These are phyloP conservation scores for Chlamydomonas schloesseri DNA, from an alignment of 139 green algal genomes.

Conservation along the genomic window DNA sequence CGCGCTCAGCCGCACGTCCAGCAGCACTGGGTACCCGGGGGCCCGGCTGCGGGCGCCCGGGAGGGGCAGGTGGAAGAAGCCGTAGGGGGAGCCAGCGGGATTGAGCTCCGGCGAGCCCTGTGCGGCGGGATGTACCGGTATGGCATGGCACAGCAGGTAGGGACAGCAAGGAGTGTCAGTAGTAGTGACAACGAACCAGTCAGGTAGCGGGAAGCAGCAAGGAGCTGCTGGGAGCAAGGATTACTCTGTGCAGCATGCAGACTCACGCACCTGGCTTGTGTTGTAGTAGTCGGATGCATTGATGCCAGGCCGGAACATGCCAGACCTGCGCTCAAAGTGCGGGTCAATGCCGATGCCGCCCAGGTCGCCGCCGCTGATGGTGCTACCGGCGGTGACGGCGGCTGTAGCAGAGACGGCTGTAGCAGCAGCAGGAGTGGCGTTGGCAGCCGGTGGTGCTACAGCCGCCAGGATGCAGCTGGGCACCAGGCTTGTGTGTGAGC, in stretches of 20 bases:
- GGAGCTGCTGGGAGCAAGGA: too few relatives aligned
- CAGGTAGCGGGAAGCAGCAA: too few relatives aligned
- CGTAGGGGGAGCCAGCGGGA: constrained; percentile 1
- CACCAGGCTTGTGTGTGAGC: not conserved
- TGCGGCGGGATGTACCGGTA: too few relatives aligned
- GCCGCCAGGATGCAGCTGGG: too few relatives aligned
- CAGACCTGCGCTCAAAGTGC: not conserved
- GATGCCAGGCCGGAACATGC: not conserved
- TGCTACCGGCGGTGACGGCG: too few relatives aligned
- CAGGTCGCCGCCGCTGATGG: not conserved
- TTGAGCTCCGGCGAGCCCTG: constrained; percentile 12
- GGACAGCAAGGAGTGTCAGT: too few relatives aligned
- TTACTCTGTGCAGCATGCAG: too few relatives aligned
- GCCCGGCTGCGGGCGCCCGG: not conserved
- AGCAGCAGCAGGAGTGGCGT: too few relatives aligned
- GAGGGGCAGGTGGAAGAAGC: constrained; percentile 42
- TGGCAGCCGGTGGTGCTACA: too few relatives aligned
- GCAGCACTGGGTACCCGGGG: constrained; percentile 39
- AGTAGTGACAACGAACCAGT: too few relatives aligned
- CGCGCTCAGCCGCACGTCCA: constrained; percentile 17
- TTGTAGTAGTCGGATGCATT: not conserved
- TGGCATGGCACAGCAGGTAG: too few relatives aligned
- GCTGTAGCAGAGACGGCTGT: too few relatives aligned
- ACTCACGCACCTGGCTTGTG: not conserved
- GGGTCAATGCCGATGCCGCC: not conserved